A percentile compares a stretch with the other conserved stretches of the same genome.
These are phyloP conservation scores for Ophiostoma australiae DNA, from an alignment of 2,329 filamentous ascomycete genomes.

Conservation along the genomic window DNA sequence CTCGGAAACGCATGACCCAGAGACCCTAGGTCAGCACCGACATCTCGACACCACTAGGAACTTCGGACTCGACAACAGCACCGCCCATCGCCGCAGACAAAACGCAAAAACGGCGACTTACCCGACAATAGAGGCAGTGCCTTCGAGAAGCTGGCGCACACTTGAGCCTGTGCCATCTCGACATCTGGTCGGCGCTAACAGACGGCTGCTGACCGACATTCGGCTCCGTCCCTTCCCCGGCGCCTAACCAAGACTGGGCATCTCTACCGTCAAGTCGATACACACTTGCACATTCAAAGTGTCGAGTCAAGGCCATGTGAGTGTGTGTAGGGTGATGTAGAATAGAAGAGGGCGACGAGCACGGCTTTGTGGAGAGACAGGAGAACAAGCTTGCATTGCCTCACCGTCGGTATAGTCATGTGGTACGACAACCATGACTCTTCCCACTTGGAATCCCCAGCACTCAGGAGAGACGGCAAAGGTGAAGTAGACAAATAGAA, in stretches of 20 bases:
- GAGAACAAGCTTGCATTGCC: background rate
- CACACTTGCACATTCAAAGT: background rate
- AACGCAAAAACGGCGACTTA: background rate
- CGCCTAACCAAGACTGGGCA: background rate
- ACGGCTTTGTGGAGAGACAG: background rate
- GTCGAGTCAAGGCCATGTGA: background rate
- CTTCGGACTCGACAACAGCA: background rate
- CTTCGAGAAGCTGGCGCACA: background rate
- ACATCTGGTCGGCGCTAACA: background rate
- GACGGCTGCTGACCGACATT: background rate
- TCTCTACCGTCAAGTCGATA: background rate
- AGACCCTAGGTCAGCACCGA: background rate
- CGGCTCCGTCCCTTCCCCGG: background rate
- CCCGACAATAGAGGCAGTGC: background rate
- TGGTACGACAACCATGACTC: conserved; percentile 20
- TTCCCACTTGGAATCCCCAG: background rate
- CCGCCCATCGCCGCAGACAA: background rate
- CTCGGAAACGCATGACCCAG: background rate
- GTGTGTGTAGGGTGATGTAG: background rate
- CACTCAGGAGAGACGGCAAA: background rate
- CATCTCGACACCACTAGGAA: background rate
- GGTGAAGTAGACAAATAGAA: background rate
- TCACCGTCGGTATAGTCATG: conserved; percentile 5
- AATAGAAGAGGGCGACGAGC: background rate
- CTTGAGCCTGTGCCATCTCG: background rate